Conservation (phyloP, 129 eudicot species). For the Glebionis coronaria region DNA sequence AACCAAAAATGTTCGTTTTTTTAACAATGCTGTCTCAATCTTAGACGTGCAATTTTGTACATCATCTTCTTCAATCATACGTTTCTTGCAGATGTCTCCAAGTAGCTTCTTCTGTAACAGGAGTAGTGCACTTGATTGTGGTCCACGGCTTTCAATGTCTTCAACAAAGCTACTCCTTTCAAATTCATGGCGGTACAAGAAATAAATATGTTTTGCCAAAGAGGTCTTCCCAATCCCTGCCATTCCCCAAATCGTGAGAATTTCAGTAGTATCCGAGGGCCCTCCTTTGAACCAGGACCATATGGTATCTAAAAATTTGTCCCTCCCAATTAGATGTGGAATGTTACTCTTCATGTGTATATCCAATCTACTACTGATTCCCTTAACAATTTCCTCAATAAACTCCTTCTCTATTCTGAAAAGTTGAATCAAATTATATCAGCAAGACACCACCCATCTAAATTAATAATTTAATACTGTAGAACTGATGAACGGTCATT, state of each 20-base stretch:
- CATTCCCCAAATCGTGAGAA: background rate
- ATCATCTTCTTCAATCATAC: background rate
- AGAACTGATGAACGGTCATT: too few relatives aligned
- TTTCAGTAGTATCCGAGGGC: background rate
- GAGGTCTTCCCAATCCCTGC: background rate
- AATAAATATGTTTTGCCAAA: background rate
- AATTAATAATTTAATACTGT: background rate
- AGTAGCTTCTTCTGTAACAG: background rate
- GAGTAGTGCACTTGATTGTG: background rate
- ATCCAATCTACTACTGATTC: background rate
- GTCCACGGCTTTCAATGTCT: background rate
- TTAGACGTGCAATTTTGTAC: background rate
- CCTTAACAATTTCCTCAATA: conserved; percentile 3
- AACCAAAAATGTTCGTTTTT: background rate
- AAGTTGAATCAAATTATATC: background rate
- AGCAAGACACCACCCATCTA: background rate
- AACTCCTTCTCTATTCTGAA: background rate
- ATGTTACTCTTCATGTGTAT: background rate
- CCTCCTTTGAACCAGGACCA: background rate
- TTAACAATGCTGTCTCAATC: background rate
- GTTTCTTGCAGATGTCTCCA: background rate
- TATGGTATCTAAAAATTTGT: background rate
- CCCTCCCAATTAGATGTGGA: conserved; percentile 2
- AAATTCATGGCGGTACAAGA: background rate
- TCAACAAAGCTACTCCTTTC: background rate